Evolutionary conservation across 176 grass and related monocot genomes (phyloP).

Genomic region (Aegilops sharonensis): DNA sequence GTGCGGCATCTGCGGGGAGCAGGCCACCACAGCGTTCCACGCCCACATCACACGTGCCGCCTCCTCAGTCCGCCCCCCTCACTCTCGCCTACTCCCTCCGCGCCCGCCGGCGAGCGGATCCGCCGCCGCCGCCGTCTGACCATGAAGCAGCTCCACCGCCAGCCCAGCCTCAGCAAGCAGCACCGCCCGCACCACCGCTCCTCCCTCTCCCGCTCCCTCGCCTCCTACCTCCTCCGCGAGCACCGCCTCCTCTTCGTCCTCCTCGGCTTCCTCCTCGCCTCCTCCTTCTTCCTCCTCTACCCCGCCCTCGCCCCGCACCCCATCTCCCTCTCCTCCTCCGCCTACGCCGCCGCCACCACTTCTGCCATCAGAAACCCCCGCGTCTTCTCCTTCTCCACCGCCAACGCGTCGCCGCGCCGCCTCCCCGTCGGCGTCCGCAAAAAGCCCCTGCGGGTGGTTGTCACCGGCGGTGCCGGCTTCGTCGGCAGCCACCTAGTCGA

Average conservation of each 20-base stretch:
- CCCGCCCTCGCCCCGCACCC: slow-evolving; percentile 23
- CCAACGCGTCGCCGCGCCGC: slow-evolving; percentile 37
- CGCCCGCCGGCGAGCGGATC: slow-evolving; percentile 33
- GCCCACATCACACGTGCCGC: slow-evolving; percentile 10
- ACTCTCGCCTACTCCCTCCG: slow-evolving; percentile 17
- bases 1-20: slow-evolving; percentile 36
- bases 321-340: neutral
- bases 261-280: slow-evolving; percentile 75
- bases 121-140: slow-evolving; percentile 1
- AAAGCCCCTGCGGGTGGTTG: slow-evolving; percentile 61
- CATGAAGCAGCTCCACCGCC: slow-evolving; percentile 84
- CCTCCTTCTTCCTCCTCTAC: slow-evolving; percentile 79
- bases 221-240: slow-evolving; percentile 77
- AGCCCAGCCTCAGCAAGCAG: slow-evolving; percentile 56
- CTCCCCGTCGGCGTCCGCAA: slow-evolving; percentile 69
- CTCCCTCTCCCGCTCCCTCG: slow-evolving; percentile 42
- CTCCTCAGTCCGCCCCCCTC: neutral
- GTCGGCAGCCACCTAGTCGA: slow-evolving; percentile 93
- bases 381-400: neutral
- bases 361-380: neutral
- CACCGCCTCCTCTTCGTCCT: slow-evolving; percentile 95
- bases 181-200: slow-evolving; percentile 43
- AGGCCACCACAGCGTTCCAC: slow-evolving; percentile 21
- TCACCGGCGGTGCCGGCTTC: slow-evolving; percentile 82
- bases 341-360: neutral